A percentile compares a stretch with the other conserved stretches of the same genome.
These are phyloP conservation scores for Dipteronia sinensis DNA, from an alignment of 345 rosid genomes.

Conservation along the genomic window DNA sequence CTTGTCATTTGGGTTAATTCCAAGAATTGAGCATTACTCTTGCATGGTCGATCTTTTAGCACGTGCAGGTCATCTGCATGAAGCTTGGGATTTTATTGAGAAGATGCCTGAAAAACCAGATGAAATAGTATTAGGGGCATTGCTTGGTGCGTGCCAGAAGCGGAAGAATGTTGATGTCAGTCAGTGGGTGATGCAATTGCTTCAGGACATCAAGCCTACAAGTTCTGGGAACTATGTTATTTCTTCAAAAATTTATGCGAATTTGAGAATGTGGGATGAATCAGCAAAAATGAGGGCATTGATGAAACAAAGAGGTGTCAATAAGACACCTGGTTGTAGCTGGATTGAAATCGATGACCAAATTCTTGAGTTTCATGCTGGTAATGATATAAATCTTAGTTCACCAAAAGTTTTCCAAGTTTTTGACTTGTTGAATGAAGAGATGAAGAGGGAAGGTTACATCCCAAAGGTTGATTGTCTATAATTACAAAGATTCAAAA, in stretches of 20 bases:
- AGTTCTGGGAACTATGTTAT: constrained; percentile 86
- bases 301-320: constrained; percentile 71
- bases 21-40: constrained; percentile 84
- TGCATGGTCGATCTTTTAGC: constrained; percentile 86
- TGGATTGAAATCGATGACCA: constrained; percentile 66
- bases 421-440: constrained; percentile 52
- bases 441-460: constrained; percentile 69
- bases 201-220: constrained; percentile 58
- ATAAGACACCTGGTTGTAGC: constrained; percentile 89
- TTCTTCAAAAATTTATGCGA: constrained; percentile 74
- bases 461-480: constrained; percentile 37
- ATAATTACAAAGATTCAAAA: constrained; percentile 1
- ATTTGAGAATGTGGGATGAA: constrained; percentile 72
- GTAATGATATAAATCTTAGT: constrained; percentile 38
- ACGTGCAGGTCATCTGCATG: constrained; percentile 67
- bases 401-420: constrained; percentile 36
- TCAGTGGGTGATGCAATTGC: constrained; percentile 56
- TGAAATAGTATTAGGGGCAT: constrained; percentile 65
- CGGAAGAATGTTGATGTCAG: constrained; percentile 48
- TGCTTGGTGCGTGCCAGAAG: constrained; percentile 87
- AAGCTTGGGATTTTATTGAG: constrained; percentile 83
- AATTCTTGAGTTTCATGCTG: constrained; percentile 70
- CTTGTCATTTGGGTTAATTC: constrained; percentile 63
- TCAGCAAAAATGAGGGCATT: constrained; percentile 68
- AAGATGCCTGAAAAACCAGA: constrained; percentile 85